Conservation (phyloP, 768 basidiomycete species). For the Fistulinella prunicolor region DNA sequence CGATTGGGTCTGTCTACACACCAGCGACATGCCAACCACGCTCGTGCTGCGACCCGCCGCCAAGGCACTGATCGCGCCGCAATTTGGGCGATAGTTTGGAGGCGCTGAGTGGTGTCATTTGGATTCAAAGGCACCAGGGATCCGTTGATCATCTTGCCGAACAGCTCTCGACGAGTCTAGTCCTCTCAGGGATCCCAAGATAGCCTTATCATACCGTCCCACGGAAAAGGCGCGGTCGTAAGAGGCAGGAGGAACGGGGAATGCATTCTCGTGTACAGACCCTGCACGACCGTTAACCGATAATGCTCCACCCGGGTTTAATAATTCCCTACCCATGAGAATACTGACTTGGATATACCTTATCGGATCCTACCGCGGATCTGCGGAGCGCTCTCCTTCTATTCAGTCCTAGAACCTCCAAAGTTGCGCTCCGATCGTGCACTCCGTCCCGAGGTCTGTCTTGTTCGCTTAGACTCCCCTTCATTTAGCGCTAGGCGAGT, state of each 20-base stretch:
- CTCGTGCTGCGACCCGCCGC: not conserved
- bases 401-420: too few relatives aligned
- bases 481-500: slow-evolving; percentile 2
- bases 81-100: not conserved
- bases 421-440: slow-evolving; percentile 1
- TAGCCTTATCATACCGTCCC: slow-evolving; percentile 28
- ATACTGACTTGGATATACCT: slow-evolving; percentile 22
- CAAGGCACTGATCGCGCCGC: slow-evolving; percentile 21
- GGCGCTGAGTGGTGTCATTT: slow-evolving; percentile 8
- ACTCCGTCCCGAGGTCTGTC: slow-evolving; percentile 14
- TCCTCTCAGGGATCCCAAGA: slow-evolving; percentile 27
- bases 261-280: slow-evolving; percentile 18
- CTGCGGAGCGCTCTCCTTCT: slow-evolving; percentile 14
- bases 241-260: slow-evolving; percentile 28
- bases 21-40: too few relatives aligned
- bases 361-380: slow-evolving; percentile 29
- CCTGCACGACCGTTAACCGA: slow-evolving; percentile 17
- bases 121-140: slow-evolving; percentile 22
- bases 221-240: slow-evolving; percentile 15
- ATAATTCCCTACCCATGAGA: slow-evolving; percentile 22
- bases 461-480: slow-evolving; percentile 6
- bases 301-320: slow-evolving; percentile 19
- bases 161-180: slow-evolving; percentile 18
- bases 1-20: too few relatives aligned
- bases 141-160: slow-evolving; percentile 21